These are phyloP conservation scores for Sporothrix globosa DNA, from an alignment of 2,329 filamentous ascomycete genomes.

Conservation along the genomic window DNA sequence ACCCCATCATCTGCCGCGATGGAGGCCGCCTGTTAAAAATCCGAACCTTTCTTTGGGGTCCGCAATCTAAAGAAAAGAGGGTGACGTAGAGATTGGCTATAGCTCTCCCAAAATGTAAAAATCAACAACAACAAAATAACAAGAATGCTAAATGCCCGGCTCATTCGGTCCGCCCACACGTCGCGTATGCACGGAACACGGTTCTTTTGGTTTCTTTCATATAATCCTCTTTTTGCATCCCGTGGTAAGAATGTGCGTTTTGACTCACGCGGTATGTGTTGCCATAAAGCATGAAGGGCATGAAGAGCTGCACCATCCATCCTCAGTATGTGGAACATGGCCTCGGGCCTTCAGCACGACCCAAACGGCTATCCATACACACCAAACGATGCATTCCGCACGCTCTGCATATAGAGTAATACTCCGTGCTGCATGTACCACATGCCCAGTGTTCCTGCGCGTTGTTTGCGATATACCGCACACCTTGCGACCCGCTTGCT, in stretches of 20 bases:
- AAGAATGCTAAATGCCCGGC: constrained; percentile 4
- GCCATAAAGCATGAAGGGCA: background rate
- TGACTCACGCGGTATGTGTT: background rate
- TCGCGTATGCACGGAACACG: constrained; percentile 8
- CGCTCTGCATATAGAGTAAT: too few relatives aligned
- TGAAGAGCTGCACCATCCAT: background rate
- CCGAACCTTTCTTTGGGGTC: background rate
- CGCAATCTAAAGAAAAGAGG: background rate
- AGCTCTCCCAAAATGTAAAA: background rate
- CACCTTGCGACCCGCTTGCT: constrained; percentile 21
- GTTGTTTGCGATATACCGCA: background rate
- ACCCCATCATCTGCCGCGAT: background rate
- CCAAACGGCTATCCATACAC: background rate
- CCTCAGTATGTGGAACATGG: background rate
- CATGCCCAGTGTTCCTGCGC: too few relatives aligned
- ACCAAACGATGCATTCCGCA: background rate
- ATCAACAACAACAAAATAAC: background rate
- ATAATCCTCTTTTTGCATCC: background rate
- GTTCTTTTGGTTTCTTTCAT: background rate
- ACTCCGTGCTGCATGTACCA: background rate
- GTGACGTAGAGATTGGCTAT: background rate
- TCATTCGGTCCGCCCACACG: constrained; percentile 25
- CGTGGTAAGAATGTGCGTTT: background rate
- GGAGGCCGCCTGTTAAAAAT: background rate
- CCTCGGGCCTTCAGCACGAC: constrained; percentile 9